Evolutionary conservation across 2,329 filamentous ascomycete genomes (phyloP), one percentile per base, ranked within the genome.

Genomic region (Botrytis aclada): DNA sequence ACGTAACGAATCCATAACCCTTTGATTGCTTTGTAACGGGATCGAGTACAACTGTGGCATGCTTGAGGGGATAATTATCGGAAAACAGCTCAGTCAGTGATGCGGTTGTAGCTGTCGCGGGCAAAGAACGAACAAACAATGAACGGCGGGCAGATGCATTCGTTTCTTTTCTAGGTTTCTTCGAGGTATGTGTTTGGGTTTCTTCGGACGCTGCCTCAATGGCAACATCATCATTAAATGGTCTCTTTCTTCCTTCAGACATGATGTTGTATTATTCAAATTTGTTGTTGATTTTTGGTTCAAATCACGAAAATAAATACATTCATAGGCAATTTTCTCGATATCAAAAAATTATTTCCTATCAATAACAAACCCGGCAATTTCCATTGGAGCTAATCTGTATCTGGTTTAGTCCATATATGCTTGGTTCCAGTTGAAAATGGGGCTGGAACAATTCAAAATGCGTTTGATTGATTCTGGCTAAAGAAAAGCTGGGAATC

Each of bases 1-100:
- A 96, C 3, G 96, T 98, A 73, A 99, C 95, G 83, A 99, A 99
- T 70, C 96, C 96, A 82, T 94, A 99, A 29, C 96, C 95, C 80
- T 93, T 92, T 22, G 94, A 98, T 77, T 90, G 85, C 80, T 97
- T 97, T 2, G 95, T 97, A 76, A 90, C 86, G 25, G 92, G 90
- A 81, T 99, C 95, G 72, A 92, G 84, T 56, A 99, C 94, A 7
- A 97, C 94, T n/a, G 92, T 93, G 70, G 96, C 95, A 83, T 98
- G 95, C 83, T 98, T 98, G 81, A 99, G 89, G 12, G 97, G 95
- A 79, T 93, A 98, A 74, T 94, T 92, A 81, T 98, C 90, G 10
- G 96, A 98, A 84, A 99, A 99, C 82, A 95, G 92, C 74, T 94
- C 91, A 74, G 94, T 93, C 75, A 99, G 86, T 70, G 87, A 87